phyloP scores from a whole-genome alignment of 495 filamentous ascomycete species.

The Talaromyces thailandensis region DNA sequence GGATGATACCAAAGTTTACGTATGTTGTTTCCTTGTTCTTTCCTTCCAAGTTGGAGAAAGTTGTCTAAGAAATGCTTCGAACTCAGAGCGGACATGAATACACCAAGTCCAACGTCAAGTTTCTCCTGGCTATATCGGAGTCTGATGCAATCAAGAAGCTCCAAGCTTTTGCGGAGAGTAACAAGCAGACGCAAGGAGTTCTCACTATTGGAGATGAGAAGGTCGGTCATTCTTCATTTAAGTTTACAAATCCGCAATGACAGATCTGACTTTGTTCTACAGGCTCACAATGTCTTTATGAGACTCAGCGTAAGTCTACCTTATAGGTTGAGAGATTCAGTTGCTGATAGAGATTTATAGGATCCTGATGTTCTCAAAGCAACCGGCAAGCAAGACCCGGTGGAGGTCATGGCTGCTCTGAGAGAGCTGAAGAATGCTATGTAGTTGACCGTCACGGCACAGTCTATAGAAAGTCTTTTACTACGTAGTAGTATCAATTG shows the following conservation, averaged over 20 bases:
- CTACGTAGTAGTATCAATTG: not conserved
- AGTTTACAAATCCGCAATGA: not conserved
- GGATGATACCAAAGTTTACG: slow-evolving; percentile 89
- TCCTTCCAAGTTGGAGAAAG: not conserved
- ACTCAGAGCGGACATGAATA: slow-evolving; percentile 91
- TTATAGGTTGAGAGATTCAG: not conserved
- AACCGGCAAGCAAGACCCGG: slow-evolving; percentile 71
- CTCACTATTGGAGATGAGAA: slow-evolving; percentile 98
- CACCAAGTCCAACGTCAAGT: slow-evolving; percentile 88
- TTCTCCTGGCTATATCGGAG: slow-evolving; percentile 64
- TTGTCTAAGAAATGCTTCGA: not conserved
- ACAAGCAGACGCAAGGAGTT: slow-evolving; percentile 85
- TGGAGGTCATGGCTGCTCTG: slow-evolving; percentile 79
- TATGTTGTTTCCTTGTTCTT: slow-evolving; percentile 18
- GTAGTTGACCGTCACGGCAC: slow-evolving; percentile 11
- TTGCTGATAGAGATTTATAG: slow-evolving; percentile 25
- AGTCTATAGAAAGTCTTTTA: not conserved
- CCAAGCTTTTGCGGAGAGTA: slow-evolving; percentile 62
- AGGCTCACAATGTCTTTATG: slow-evolving; percentile 99
- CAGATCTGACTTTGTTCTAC: not conserved
- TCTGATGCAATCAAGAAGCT: slow-evolving; percentile 70
- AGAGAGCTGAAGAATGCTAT: slow-evolving; percentile 87
- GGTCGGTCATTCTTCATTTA: slow-evolving; percentile 35
- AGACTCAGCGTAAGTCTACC: slow-evolving; percentile 57
- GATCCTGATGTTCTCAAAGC: slow-evolving; percentile 78